Conservation (phyloP, 148 eudicot species). For the Cornus suecica region DNA sequence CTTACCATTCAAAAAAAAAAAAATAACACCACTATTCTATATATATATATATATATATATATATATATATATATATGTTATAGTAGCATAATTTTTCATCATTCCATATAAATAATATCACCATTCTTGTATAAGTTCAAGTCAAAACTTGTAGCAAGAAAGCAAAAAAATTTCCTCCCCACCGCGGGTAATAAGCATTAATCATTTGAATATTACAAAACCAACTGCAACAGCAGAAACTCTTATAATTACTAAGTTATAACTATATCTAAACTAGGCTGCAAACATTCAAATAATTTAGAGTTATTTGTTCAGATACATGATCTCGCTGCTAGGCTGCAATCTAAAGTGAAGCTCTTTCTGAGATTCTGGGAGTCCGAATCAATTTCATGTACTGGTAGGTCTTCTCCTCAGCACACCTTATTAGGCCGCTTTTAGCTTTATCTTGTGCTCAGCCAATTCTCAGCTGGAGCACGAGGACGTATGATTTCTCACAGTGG, state of each 20-base stretch:
- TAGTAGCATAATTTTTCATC: neutral
- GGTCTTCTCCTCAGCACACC: neutral
- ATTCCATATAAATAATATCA: neutral
- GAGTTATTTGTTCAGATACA: neutral
- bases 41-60: too few relatives aligned
- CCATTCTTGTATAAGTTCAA: neutral
- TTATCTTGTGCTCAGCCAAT: neutral
- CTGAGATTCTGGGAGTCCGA: neutral
- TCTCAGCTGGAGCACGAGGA: neutral
- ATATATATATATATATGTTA: neutral
- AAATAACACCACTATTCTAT: too few relatives aligned
- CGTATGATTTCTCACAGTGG: neutral
- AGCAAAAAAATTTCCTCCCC: neutral
- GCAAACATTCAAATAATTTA: neutral
- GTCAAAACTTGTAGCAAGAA: neutral
- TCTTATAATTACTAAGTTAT: neutral
- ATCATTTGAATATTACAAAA: neutral
- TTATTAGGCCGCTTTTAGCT: neutral
- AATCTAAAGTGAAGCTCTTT: neutral
- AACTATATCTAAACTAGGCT: neutral
- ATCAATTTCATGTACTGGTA: neutral
- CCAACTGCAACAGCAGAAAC: neutral
- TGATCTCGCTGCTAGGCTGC: neutral
- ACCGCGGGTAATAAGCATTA: neutral
- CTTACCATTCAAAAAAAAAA: too few relatives aligned